Base-by-base conservation (phyloP, 2,329 filamentous ascomycete species). In the Gaeumannomyces sp. region DNA sequence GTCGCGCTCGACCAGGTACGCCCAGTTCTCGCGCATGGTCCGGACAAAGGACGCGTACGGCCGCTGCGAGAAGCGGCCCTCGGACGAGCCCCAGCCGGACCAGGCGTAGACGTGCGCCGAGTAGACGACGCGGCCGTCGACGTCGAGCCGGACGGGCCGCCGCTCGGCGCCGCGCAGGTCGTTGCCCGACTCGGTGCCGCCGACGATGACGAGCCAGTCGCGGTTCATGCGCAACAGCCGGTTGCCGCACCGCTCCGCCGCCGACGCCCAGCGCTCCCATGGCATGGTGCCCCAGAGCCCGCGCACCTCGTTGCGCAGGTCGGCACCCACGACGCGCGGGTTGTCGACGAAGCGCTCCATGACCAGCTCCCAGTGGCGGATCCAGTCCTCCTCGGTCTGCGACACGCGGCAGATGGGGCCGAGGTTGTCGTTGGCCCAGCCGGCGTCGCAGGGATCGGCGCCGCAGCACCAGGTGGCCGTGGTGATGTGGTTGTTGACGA, bases 401-500 rank as follows among this genome's bases (percentile, higher is more conserved):
- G 75, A 77, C 64, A 90, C 77, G 38, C 82, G 81, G 74, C 88
- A 90, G 53, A 89, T 69, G 19, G 80, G 76, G 4, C 83, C 82
- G 33, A 89, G 79, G 69, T 89, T 81, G 70, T 87, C 83, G 72
- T 90, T 90, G 59, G 83, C 79, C 88, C 87, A 90, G 64, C 81
- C 82, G 27, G 85, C 81, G 72, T 91, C 87, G 75, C 87, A 90
- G 0, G 86, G 85, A 71, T 90, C 83, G 29, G 82, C 84, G 62
- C 87, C 87, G 72, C 87, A 89, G 75, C 87, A 90, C 88, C 87
- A 90, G 8, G 83, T 83, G 13, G 87, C 85, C 60, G 81, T 82
- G 1, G 88, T 90, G 73, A 90, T 90, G 74, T 90, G 88, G 74
- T 90, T 85, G 77, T 90, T 90, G 67, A 89, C 75, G 62, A 90